phyloP scores from a whole-genome alignment of 139 green algal genomes.

The Limnomonas spitsbergensis region DNA sequence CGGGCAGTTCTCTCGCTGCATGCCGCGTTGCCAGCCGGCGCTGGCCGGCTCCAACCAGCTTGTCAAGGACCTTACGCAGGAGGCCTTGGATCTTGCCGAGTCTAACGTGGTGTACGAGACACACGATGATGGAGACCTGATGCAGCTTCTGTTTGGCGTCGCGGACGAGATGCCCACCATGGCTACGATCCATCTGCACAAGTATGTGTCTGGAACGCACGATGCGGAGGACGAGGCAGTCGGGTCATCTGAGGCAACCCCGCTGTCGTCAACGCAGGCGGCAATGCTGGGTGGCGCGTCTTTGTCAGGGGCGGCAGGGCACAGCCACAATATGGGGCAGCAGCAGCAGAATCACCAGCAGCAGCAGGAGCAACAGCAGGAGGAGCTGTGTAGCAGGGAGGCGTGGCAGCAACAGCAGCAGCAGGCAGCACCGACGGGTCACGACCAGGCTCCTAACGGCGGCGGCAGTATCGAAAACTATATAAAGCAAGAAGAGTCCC shows the following conservation, averaged over 20 bases:
- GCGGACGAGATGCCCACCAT: conserved; percentile 49
- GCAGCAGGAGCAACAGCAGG: not conserved
- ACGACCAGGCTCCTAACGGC: no score
- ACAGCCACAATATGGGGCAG: not conserved
- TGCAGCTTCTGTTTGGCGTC: conserved; percentile 55
- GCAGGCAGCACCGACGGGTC: not conserved
- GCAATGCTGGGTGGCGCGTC: no score
- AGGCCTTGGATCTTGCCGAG: conserved; percentile 11
- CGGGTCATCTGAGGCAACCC: no score
- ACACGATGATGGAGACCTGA: conserved; percentile 45
- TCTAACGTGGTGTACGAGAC: conserved; percentile 12
- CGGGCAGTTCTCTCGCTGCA: conserved; percentile 42
- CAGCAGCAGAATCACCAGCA: not conserved
- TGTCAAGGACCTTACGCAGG: conserved; percentile 5
- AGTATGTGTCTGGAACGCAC: not conserved
- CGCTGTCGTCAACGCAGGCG: no score
- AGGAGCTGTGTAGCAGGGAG: not conserved
- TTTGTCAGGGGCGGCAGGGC: no score
- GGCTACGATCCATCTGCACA: conserved; percentile 46
- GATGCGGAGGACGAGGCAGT: not conserved
- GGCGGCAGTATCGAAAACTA: no score
- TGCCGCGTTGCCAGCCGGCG: conserved; percentile 21
- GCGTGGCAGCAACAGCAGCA: not conserved
- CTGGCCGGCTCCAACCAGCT: conserved; percentile 11
- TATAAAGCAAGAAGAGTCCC: no score